phyloP scores from a whole-genome alignment of 768 basidiomycete genomes.

The Gloeophyllum trabeum region DNA sequence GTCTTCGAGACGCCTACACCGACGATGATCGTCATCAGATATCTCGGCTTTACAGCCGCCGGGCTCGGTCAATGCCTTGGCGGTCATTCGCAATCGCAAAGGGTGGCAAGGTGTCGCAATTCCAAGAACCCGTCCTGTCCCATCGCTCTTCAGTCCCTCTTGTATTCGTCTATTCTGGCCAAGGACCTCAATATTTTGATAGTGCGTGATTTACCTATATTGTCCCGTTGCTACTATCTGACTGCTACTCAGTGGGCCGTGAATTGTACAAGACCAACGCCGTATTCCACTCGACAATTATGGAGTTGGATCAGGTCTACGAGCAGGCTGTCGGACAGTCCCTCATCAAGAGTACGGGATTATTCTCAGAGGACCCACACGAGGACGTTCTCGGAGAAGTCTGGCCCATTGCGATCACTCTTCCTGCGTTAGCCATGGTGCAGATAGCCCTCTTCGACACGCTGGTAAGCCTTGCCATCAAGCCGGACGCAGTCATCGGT shows the following conservation, averaged over 20 bases:
- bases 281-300: constrained; percentile 25
- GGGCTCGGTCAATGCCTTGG: constrained; percentile 11
- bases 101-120: constrained; percentile 1
- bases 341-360: constrained; percentile 21
- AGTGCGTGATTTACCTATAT: constrained; percentile 12
- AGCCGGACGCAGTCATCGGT: constrained; percentile 27
- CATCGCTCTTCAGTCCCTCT: constrained; percentile 18
- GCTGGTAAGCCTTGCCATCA: constrained; percentile 21
- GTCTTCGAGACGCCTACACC: neutral
- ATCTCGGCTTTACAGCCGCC: constrained; percentile 6
- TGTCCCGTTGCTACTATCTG: neutral
- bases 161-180: constrained; percentile 27
- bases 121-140: constrained; percentile 17
- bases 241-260: constrained; percentile 21
- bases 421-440: constrained; percentile 30
- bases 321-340: constrained; percentile 20
- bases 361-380: constrained; percentile 18
- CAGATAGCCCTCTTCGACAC: constrained; percentile 36
- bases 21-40: neutral
- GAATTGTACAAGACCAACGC: constrained; percentile 22
- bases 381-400: constrained; percentile 7
- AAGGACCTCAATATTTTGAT: constrained; percentile 25
- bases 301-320: constrained; percentile 25
- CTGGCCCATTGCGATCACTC: constrained; percentile 24
- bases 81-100: constrained; percentile 7